Evolutionary conservation across 768 basidiomycete species (phyloP).

Genomic region (Clitopilus passeckerianus): DNA sequence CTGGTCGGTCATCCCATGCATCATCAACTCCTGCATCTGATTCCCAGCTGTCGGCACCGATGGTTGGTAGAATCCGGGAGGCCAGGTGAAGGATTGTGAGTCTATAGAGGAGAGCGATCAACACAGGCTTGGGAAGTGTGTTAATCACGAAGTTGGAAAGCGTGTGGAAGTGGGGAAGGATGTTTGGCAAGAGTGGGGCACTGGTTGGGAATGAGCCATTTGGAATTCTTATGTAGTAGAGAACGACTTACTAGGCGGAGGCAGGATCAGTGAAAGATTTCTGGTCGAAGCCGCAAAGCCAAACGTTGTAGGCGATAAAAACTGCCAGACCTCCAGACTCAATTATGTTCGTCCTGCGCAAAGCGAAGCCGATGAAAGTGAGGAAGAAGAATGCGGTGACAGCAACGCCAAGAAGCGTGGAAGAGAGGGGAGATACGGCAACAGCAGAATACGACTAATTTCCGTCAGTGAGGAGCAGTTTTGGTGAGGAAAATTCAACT

Average conservation of each 20-base stretch:
- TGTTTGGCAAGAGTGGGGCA: conserved; percentile 71
- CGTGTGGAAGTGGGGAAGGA: conserved; percentile 77
- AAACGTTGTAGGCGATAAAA: conserved; percentile 87
- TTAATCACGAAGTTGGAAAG: conserved; percentile 78
- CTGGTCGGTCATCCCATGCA: conserved; percentile 73
- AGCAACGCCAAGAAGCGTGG: conserved; percentile 84
- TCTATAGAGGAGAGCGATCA: conserved; percentile 76
- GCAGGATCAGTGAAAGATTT: conserved; percentile 68
- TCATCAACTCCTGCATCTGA: conserved; percentile 56
- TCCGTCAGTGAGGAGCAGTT: conserved; percentile 8
- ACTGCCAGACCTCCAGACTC: conserved; percentile 86
- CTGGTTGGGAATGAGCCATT: conserved; percentile 26
- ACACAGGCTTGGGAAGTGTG: conserved; percentile 80
- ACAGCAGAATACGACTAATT: conserved; percentile 75
- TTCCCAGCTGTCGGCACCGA: conserved; percentile 79
- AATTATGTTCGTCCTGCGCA: conserved; percentile 87
- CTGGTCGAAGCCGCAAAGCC: conserved; percentile 82
- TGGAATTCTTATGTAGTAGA: not conserved
- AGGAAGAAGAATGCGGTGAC: conserved; percentile 87
- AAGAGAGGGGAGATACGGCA: conserved; percentile 79
- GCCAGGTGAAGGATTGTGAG: conserved; percentile 78
- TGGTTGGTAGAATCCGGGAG: conserved; percentile 78
- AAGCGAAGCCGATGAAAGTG: conserved; percentile 84
- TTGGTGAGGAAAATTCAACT: conserved; percentile 32
- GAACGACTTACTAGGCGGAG: conserved; percentile 66